phyloP scores from a whole-genome alignment of 2,329 filamentous ascomycete genomes.

The Cladosporium sphaerospermum region DNA sequence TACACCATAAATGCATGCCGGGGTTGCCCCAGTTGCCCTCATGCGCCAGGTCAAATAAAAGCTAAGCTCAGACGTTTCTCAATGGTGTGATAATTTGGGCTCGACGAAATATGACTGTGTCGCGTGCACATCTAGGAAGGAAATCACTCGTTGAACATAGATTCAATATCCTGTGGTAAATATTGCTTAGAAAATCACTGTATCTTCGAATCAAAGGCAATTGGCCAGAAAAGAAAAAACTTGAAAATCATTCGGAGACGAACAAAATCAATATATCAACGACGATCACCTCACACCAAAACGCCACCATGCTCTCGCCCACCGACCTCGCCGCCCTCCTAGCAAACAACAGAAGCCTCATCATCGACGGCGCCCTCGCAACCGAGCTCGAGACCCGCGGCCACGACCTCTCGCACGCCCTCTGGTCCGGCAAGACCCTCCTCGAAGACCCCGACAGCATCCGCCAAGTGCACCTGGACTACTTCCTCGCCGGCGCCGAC shows the following conservation, averaged over 20 bases:
- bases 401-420: constrained; percentile 36
- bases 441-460: constrained; percentile 36
- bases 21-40: too few relatives aligned
- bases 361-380: constrained; percentile 43
- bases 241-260: not conserved
- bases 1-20: too few relatives aligned
- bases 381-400: constrained; percentile 42
- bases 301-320: not conserved
- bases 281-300: not conserved
- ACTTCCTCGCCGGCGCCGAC: constrained; percentile 40
- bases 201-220: not conserved
- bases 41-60: not conserved
- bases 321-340: not conserved
- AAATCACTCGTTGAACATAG: too few relatives aligned
- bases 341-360: constrained; percentile 18
- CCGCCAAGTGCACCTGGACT: constrained; percentile 38
- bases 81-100: not conserved
- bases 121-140: not conserved
- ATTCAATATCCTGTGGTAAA: too few relatives aligned
- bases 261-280: not conserved
- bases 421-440: constrained; percentile 43
- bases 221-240: not conserved
- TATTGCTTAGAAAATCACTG: too few relatives aligned
- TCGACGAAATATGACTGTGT: not conserved
- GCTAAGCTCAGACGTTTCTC: not conserved